phyloP scores from a whole-genome alignment of 495 filamentous ascomycete genomes.

The Aspergillus sparsus region DNA sequence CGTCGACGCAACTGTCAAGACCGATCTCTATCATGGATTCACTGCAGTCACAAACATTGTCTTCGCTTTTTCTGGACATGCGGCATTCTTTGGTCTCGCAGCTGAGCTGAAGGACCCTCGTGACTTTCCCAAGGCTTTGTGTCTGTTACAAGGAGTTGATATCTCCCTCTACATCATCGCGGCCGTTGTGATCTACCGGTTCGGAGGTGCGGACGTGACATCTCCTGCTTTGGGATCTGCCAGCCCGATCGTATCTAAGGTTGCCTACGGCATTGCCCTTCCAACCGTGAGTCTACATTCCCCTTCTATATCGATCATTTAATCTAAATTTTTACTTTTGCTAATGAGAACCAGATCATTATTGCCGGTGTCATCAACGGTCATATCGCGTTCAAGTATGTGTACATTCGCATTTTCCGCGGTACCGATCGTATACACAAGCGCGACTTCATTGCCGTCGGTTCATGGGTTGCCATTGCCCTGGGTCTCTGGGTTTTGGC shows the following conservation, averaged over 20 bases:
- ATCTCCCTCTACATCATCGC: conserved; percentile 62
- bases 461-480: conserved; percentile 61
- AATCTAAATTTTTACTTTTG: not conserved
- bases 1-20: conserved; percentile 33
- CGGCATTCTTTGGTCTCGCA: conserved; percentile 75
- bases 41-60: conserved; percentile 49
- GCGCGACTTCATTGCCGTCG: conserved; percentile 49
- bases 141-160: conserved; percentile 62
- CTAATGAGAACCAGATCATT: conserved; percentile 42
- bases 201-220: conserved; percentile 63
- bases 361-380: conserved; percentile 70
- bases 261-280: conserved; percentile 74
- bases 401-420: conserved; percentile 63
- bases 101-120: conserved; percentile 70
- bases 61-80: conserved; percentile 60
- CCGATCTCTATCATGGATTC: conserved; percentile 42
- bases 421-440: conserved; percentile 63
- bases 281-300: conserved; percentile 55
- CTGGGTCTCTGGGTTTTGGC: conserved; percentile 60
- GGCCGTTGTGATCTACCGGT: conserved; percentile 64
- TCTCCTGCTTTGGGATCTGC: conserved; percentile 75
- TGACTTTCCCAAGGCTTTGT: conserved; percentile 68
- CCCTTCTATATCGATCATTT: no score
- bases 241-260: conserved; percentile 60
- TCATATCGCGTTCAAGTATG: conserved; percentile 61